Conservation (phyloP, 2,329 filamentous ascomycete species). For the Pyrenophora tritici-repentis region DNA sequence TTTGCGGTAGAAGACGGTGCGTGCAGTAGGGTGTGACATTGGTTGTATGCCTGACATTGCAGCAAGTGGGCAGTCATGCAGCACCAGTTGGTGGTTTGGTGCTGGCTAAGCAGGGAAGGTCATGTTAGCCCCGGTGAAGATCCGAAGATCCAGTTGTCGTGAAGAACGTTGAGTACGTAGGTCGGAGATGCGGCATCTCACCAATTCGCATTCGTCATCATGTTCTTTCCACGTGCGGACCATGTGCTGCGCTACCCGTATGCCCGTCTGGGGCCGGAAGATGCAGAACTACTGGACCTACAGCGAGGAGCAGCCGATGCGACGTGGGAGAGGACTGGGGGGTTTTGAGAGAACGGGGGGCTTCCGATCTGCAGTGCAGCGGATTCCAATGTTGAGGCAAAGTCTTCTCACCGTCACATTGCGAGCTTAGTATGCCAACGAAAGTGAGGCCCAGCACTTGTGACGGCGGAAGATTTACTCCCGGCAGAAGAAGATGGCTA, state of each 20-base stretch:
- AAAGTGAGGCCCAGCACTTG: no score
- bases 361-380: no score
- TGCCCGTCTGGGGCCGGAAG: conserved; percentile 13
- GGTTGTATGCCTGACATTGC: conserved; percentile 2
- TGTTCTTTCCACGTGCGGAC: conserved; percentile 13
- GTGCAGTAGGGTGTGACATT: not conserved
- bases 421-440: no score
- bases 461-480: no score
- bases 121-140: conserved; percentile 1
- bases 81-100: not conserved
- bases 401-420: no score
- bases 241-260: conserved; percentile 11
- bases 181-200: conserved; percentile 4
- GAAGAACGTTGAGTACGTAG: conserved; percentile 2
- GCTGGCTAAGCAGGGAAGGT: not conserved
- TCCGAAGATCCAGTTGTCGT: conserved; percentile 3
- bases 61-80: not conserved
- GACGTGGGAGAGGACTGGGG: not conserved
- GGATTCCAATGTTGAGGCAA: no score
- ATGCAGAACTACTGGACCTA: conserved; percentile 2
- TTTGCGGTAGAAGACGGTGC: not conserved
- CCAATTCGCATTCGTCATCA: conserved; percentile 9
- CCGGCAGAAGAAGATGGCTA: no score
- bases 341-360: no score
- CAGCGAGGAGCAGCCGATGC: conserved; percentile 1